phyloP scores from a whole-genome alignment of 768 basidiomycete species.

The Ephemerocybe angulata region DNA sequence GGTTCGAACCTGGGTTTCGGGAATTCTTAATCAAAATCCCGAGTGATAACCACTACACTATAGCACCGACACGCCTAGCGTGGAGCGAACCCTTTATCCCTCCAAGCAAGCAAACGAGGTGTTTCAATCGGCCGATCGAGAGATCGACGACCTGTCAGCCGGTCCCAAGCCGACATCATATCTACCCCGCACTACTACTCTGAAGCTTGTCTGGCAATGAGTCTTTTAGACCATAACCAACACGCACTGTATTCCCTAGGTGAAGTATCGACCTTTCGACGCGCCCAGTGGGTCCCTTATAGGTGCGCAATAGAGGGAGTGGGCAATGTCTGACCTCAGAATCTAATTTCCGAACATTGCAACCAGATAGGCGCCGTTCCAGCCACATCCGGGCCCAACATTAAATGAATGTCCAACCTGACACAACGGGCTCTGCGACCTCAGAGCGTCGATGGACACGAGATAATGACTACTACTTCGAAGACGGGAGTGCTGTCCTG shows the following conservation, averaged over 20 bases:
- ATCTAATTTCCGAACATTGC: too few relatives aligned
- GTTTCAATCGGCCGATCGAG: background rate
- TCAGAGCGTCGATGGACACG: slow-evolving; percentile 18
- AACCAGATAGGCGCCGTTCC: too few relatives aligned
- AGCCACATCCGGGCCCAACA: background rate
- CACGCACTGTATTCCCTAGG: background rate
- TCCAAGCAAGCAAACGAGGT: background rate
- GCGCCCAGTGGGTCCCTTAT: too few relatives aligned
- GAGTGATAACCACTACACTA: slow-evolving; percentile 22
- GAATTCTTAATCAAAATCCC: slow-evolving; percentile 17
- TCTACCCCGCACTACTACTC: background rate
- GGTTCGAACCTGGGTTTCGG: slow-evolving; percentile 19
- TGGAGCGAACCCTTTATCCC: background rate
- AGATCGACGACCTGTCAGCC: too few relatives aligned
- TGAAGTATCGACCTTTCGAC: too few relatives aligned
- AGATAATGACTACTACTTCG: slow-evolving; percentile 60
- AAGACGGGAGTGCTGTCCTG: slow-evolving; percentile 67
- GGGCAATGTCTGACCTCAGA: too few relatives aligned
- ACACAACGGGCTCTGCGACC: background rate
- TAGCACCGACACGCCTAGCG: slow-evolving; percentile 8
- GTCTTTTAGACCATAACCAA: background rate
- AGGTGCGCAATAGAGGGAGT: too few relatives aligned
- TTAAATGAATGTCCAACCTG: background rate
- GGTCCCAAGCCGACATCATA: too few relatives aligned
- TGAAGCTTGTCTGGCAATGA: background rate